Evolutionary conservation across 495 filamentous ascomycete genomes (phyloP).

Genomic region (Xylaria bambusicola): DNA sequence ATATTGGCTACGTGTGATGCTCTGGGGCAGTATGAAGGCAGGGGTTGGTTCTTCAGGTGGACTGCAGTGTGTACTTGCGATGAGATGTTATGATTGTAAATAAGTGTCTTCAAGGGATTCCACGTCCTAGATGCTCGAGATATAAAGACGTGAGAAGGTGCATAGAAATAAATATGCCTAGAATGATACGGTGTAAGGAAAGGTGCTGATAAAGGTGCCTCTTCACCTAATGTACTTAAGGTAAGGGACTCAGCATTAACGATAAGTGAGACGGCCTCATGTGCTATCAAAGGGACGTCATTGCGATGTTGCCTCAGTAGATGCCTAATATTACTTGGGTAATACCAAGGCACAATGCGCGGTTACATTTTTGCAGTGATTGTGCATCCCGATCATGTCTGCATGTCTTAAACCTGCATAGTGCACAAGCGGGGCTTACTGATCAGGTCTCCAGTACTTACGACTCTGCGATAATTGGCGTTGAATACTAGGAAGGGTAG

Average conservation of each 20-base stretch:
- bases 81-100: too few species aligned
- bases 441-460: too few species aligned
- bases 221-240: not conserved
- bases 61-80: not conserved
- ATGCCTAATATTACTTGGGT: too few species aligned
- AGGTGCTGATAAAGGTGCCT: not conserved
- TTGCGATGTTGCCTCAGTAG: slow-evolving; percentile 27
- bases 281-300: slow-evolving; percentile 28
- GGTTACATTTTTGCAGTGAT: too few species aligned
- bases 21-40: slow-evolving; percentile 22
- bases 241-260: not conserved
- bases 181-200: not conserved
- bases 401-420: too few species aligned
- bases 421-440: too few species aligned
- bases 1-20: slow-evolving; percentile 45
- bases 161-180: not conserved
- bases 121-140: not conserved
- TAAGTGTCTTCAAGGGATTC: not conserved
- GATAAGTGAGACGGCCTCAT: slow-evolving; percentile 8
- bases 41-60: slow-evolving; percentile 21
- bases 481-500: too few species aligned
- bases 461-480: too few species aligned
- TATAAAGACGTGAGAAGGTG: not conserved
- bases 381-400: too few species aligned
- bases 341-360: too few species aligned